Conservation (phyloP, 108 stramenopile species). For the Cylindrotheca closterium region DNA sequence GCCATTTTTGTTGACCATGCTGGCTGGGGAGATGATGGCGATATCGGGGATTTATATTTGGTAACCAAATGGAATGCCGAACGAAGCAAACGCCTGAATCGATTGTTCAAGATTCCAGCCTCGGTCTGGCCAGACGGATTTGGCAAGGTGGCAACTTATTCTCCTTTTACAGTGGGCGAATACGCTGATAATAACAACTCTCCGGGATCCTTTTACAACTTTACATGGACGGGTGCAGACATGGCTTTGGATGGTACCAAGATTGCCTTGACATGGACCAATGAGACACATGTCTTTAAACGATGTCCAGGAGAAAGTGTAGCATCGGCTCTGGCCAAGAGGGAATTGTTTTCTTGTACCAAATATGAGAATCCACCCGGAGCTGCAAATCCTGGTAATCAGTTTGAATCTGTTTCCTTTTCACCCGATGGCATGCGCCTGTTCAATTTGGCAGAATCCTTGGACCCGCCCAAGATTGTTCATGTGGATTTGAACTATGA, state of each 20-base stretch:
- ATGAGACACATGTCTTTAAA: neutral
- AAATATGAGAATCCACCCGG: neutral
- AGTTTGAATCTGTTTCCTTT: neutral
- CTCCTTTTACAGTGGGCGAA: neutral
- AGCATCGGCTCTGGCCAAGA: neutral
- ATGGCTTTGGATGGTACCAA: neutral
- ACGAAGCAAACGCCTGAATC: neutral
- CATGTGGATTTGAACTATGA: neutral
- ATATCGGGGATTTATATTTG: constrained; percentile 2
- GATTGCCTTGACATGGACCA: neutral
- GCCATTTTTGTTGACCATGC: constrained; percentile 7
- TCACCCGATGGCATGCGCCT: neutral
- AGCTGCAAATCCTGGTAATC: neutral
- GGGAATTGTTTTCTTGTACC: neutral
- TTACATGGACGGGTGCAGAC: constrained; percentile 4
- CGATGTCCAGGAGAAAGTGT: neutral
- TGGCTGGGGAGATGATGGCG: constrained; percentile 1
- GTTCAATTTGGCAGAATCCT: neutral
- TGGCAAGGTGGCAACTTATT: neutral
- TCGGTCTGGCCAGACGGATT: neutral
- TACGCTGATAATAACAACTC: neutral
- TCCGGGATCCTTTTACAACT: neutral
- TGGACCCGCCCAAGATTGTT: neutral
- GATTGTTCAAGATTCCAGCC: neutral
- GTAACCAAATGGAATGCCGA: constrained; percentile 8